Percentiles rank a stretch among this genome's conserved stretches.
phyloP scores from a whole-genome alignment of 768 basidiomycete genomes.

The Auriculariales sp. region DNA sequence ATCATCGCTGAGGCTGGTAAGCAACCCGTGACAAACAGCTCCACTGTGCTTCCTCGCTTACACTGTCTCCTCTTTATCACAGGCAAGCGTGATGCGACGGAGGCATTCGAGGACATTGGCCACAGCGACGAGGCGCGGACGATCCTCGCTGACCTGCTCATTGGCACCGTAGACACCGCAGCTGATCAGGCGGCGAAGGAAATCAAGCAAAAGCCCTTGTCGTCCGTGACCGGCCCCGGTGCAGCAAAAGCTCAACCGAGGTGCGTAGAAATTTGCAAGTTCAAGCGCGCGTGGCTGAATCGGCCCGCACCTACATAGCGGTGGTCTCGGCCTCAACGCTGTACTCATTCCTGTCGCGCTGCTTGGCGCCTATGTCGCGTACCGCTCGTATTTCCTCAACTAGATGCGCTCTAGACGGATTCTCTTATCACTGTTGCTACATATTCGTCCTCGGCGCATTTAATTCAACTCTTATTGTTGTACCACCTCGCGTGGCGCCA shows the following conservation, averaged over 20 bases:
- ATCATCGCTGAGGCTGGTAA: constrained; percentile 26
- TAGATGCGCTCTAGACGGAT: too few species aligned
- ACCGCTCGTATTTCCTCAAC: constrained; percentile 44
- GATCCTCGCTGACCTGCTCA: constrained; percentile 23
- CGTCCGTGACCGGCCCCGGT: too few species aligned
- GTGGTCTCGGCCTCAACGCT: constrained; percentile 3
- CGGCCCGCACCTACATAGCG: too few species aligned
- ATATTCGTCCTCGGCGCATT: too few species aligned
- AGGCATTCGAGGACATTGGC: constrained; percentile 36
- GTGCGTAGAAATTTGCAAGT: too few species aligned
- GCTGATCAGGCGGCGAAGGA: neutral
- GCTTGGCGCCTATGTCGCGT: constrained; percentile 78
- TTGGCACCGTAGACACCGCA: constrained; percentile 24
- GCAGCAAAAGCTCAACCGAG: too few species aligned
- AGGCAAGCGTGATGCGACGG: constrained; percentile 29
- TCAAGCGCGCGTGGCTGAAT: too few species aligned
- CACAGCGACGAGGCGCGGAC: constrained; percentile 33
- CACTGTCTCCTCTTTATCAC: too few species aligned
- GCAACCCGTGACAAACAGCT: neutral
- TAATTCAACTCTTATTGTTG: too few species aligned
- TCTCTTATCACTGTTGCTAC: too few species aligned
- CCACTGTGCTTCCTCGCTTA: neutral
- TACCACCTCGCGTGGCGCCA: too few species aligned
- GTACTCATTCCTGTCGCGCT: constrained; percentile 48
- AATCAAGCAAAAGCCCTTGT: neutral